Evolutionary conservation across 371 early-diverging fungal genomes (phyloP).

Genomic region (Zancudomyces culisetae): DNA sequence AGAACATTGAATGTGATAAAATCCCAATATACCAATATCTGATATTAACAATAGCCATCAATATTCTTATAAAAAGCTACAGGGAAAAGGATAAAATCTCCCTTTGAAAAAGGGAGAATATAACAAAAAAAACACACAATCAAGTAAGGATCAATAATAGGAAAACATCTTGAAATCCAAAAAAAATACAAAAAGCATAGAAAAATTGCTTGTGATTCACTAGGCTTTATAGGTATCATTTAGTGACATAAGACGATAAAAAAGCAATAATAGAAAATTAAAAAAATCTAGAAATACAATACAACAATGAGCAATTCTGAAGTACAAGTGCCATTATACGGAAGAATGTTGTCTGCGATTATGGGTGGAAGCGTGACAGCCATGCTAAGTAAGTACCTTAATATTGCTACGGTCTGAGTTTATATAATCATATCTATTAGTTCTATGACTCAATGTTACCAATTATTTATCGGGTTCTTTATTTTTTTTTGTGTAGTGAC

Average conservation of each 20-base stretch:
- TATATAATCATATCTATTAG: not conserved
- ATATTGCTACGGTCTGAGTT: no score
- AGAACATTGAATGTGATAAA: no score
- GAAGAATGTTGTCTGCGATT: slow-evolving; percentile 53
- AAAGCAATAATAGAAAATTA: not conserved
- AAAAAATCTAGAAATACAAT: not conserved
- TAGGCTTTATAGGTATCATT: not conserved
- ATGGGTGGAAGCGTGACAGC: slow-evolving; percentile 55
- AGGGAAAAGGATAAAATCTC: no score
- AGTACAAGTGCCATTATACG: slow-evolving; percentile 1
- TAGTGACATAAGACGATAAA: not conserved
- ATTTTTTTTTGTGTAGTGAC: slow-evolving; percentile 41
- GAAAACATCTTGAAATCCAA: no score
- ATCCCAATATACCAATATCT: no score
- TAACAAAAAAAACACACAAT: no score
- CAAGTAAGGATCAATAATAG: no score
- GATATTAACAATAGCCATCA: no score
- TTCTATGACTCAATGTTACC: no score
- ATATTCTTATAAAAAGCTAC: no score
- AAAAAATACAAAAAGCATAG: not conserved
- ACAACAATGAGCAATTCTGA: not conserved
- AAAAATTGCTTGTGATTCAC: not conserved
- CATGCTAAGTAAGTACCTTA: slow-evolving; percentile 11
- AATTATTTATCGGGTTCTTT: no score
- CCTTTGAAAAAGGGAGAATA: no score